A percentile compares a stretch with the other conserved stretches of the same genome.
Conservation (phyloP, 352 stramenopile species). For the Phytopythium vexans region DNA sequence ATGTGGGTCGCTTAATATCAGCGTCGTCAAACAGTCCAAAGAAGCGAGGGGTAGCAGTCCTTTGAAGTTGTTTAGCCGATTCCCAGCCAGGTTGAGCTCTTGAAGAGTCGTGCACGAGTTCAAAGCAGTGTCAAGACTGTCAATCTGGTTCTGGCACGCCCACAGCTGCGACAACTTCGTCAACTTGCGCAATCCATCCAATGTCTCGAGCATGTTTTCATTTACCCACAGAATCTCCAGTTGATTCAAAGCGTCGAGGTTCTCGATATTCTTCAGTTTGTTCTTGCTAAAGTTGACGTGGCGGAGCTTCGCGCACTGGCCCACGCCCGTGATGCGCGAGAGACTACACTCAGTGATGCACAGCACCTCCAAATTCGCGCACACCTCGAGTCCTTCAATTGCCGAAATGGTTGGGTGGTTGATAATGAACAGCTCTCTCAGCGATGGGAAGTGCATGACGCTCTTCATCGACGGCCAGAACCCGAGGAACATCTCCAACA, state of each 20-base stretch:
- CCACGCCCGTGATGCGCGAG: constrained; percentile 39
- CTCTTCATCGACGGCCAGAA: constrained; percentile 74
- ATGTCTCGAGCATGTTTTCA: constrained; percentile 62
- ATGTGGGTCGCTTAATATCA: constrained; percentile 85
- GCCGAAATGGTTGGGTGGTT: constrained; percentile 62
- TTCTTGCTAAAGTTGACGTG: constrained; percentile 78
- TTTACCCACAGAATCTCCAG: constrained; percentile 83
- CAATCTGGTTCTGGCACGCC: constrained; percentile 71
- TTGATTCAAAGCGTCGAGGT: constrained; percentile 44
- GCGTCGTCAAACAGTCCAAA: constrained; percentile 52
- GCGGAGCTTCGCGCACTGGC: constrained; percentile 40
- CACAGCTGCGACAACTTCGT: constrained; percentile 64
- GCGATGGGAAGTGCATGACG: constrained; percentile 55
- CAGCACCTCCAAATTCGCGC: constrained; percentile 53
- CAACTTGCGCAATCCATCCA: constrained; percentile 54
- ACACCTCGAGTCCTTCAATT: constrained; percentile 53
- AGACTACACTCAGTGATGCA: constrained; percentile 69
- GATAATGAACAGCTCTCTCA: constrained; percentile 71
- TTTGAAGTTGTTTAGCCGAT: constrained; percentile 85
- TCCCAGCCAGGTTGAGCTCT: constrained; percentile 88
- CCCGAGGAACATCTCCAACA: constrained; percentile 74
- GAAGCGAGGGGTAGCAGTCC: constrained; percentile 70
- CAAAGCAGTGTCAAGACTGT: constrained; percentile 57
- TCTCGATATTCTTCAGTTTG: constrained; percentile 48
- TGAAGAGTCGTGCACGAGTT: constrained; percentile 50